Percentiles rank a stretch among this genome's conserved stretches.
phyloP scores from a whole-genome alignment of 257 asterid genomes.

The Plectranthus barbatus region DNA sequence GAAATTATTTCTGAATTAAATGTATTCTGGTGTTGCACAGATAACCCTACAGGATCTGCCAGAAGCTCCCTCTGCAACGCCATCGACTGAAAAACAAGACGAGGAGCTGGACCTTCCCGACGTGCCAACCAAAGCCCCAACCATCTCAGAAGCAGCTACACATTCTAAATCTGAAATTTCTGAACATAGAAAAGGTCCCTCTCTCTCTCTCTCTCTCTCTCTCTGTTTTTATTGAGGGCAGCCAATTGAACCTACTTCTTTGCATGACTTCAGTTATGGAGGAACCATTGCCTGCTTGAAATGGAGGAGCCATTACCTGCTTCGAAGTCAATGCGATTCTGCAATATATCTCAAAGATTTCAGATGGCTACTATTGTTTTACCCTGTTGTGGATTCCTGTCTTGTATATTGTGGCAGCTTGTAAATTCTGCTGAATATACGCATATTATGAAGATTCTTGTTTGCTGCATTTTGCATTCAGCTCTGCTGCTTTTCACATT shows the following conservation, averaged over 20 bases:
- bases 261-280: conserved; percentile 53
- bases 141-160: conserved; percentile 21
- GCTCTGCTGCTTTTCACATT: no score
- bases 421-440: background rate
- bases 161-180: conserved; percentile 36
- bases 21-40: conserved; percentile 29
- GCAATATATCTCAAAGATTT: background rate
- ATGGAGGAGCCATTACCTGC: background rate
- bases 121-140: conserved; percentile 69
- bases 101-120: conserved; percentile 78
- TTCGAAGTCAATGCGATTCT: background rate
- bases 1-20: background rate
- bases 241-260: background rate
- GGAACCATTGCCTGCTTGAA: conserved; percentile 73
- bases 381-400: background rate
- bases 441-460: background rate
- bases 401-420: background rate
- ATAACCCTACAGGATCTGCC: conserved; percentile 65
- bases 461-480: background rate
- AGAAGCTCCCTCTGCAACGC: conserved; percentile 40
- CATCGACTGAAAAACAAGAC: conserved; percentile 33
- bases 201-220: conserved; percentile 20
- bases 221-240: background rate
- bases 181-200: conserved; percentile 45
- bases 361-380: background rate